These are phyloP conservation scores for Aspergillus tubingensis DNA, from an alignment of 2,329 filamentous ascomycete species.

Conservation along the genomic window DNA sequence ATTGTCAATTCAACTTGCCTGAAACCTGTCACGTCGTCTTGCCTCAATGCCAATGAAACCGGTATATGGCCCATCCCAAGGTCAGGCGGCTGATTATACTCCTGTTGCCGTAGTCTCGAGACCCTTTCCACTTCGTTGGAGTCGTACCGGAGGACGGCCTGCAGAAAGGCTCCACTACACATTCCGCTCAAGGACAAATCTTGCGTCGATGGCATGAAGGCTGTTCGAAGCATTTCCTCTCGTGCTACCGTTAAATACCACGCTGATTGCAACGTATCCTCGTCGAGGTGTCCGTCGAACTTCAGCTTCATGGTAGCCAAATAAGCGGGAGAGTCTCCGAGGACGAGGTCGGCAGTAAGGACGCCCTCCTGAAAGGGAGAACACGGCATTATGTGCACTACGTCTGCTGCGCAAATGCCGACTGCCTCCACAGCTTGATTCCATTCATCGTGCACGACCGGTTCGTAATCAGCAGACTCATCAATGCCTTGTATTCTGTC, in stretches of 20 bases:
- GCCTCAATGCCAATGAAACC: neutral
- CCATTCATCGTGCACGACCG: neutral
- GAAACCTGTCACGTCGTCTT: neutral
- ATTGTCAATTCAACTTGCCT: neutral
- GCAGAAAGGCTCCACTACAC: conserved; percentile 3
- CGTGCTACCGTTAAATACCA: neutral
- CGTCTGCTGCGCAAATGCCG: neutral
- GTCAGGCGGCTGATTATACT: neutral
- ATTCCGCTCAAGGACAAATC: neutral
- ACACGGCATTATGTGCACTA: conserved; percentile 2
- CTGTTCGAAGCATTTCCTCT: conserved; percentile 12
- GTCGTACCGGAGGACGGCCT: neutral
- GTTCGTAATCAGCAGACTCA: too few relatives aligned
- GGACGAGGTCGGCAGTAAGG: neutral
- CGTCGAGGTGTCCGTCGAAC: neutral
- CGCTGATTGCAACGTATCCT: neutral
- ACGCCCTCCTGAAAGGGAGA: conserved; percentile 11
- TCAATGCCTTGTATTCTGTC: too few relatives aligned
- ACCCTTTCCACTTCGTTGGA: conserved; percentile 1
- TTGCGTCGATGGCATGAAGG: neutral
- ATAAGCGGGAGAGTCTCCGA: neutral
- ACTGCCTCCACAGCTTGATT: neutral
- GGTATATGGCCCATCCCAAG: conserved; percentile 1
- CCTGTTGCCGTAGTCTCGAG: neutral
- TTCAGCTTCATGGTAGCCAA: neutral